Base-by-base conservation (phyloP, 2,329 filamentous ascomycete genomes). In the Microdochium nivale region DNA sequence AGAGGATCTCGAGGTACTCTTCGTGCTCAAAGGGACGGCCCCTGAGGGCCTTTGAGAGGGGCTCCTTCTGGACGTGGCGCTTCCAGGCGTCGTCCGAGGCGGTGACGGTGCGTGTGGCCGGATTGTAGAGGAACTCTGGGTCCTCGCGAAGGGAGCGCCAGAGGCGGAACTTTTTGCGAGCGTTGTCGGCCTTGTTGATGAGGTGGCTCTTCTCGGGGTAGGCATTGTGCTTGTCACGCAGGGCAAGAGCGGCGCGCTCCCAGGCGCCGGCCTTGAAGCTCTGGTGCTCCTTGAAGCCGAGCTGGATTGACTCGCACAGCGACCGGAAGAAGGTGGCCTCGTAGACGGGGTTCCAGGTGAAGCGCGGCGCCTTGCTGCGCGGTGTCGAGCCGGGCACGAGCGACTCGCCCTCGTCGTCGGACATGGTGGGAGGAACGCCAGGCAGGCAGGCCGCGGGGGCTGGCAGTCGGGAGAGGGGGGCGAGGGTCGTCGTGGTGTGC, bases 181-280 rank as follows among this genome's bases (percentile, higher is more conserved):
- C 79, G 63, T 83, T 83, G 65, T 83, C 79, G 56, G 77, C 80
- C 67, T 83, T 83, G 69, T 83, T 83, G 64, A 83, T 80, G 33
- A 83, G 74, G 51, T 83, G 79, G 58, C 73, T 76, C 66, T 82
- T 82, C 55, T 79, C 74, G n/a, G 79, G 78, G 55, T 73, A 80
- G 47, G 79, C 78, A 59, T 70, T 70, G 59, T 82, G 79, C 51
- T 72, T 73, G 27, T 78, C 75, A 65, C 77, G 73, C 51, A 83
- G 65, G 30, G 77, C 78, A 47, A 71, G 67, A 51, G 75, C 73
- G 47, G 79, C 79, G 56, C 77, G 76, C 52, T 81, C 77, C 79
- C 79, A 83, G 1, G 79, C 79, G 60, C 81, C 78, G 19, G 75
- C 70, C 65, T 83, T 82, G 71, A 83, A 82, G 68, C 76, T 81